Conservation (phyloP, 2,329 filamentous ascomycete species). For the Amphichorda felina region DNA sequence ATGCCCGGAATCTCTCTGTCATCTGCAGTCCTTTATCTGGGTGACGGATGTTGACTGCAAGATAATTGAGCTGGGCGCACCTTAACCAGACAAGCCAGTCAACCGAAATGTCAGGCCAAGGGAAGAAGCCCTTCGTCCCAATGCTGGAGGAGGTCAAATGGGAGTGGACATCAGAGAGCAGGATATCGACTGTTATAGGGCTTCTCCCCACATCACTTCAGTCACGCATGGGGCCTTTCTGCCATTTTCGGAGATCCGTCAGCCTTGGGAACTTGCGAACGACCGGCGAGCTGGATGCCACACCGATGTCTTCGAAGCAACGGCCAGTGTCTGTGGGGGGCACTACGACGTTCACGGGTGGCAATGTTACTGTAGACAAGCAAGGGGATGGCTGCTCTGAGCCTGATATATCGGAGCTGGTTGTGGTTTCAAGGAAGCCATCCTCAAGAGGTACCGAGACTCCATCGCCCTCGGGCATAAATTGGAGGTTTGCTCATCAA, state of each 20-base stretch:
- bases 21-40: too few relatives aligned
- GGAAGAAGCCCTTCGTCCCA: slow-evolving; percentile 6
- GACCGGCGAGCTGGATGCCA: not conserved
- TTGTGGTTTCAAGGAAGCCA: not conserved
- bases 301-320: not conserved
- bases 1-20: too few relatives aligned
- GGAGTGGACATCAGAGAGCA: slow-evolving; percentile 18
- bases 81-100: too few relatives aligned
- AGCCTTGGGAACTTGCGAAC: slow-evolving; percentile 15
- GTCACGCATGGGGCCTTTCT: slow-evolving; percentile 35
- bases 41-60: too few relatives aligned
- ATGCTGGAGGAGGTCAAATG: slow-evolving; percentile 15
- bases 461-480: slow-evolving; percentile 15
- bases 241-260: slow-evolving; percentile 31
- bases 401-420: not conserved
- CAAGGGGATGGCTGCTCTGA: not conserved
- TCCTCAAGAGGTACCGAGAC: slow-evolving; percentile 8
- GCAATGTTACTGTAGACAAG: not conserved
- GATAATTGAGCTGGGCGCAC: too few relatives aligned
- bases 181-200: slow-evolving; percentile 36
- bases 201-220: slow-evolving; percentile 41
- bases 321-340: not conserved
- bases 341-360: not conserved
- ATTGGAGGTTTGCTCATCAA: slow-evolving; percentile 20
- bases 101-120: too few relatives aligned